Evolutionary conservation across 257 asterid species (phyloP).

Genomic region (Nyctanthes arbortristis): DNA sequence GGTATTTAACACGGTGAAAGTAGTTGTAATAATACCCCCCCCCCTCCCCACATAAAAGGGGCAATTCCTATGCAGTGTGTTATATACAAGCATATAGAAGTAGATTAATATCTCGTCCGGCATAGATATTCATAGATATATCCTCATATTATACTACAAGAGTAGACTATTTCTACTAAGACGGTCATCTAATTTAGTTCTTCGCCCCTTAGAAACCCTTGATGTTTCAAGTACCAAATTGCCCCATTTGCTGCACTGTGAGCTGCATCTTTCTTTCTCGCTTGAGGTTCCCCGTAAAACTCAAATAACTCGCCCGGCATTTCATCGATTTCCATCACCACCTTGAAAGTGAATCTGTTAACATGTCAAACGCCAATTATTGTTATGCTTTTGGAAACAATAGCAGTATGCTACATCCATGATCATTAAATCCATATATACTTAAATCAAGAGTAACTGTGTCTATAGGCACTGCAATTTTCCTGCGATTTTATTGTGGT

Average conservation of each 20-base stretch:
- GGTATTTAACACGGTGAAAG: too few relatives aligned
- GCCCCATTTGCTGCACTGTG: slow-evolving; percentile 82
- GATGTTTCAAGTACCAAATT: slow-evolving; percentile 64
- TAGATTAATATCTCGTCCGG: too few relatives aligned
- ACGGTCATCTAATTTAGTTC: not conserved
- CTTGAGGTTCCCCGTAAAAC: slow-evolving; percentile 56
- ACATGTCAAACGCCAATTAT: not conserved
- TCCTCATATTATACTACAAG: too few relatives aligned
- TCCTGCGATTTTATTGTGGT: too few relatives aligned
- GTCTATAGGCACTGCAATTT: too few relatives aligned
- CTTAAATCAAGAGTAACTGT: too few relatives aligned
- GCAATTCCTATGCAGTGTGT: too few relatives aligned
- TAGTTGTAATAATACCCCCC: too few relatives aligned
- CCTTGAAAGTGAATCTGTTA: slow-evolving; percentile 66
- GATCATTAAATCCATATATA: too few relatives aligned
- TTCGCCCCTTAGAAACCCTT: slow-evolving; percentile 48
- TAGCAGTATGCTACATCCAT: not conserved
- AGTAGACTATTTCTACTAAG: not conserved
- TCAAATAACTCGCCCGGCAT: slow-evolving; percentile 41
- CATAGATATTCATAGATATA: too few relatives aligned
- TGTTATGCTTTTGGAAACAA: slow-evolving; percentile 9
- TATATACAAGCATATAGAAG: too few relatives aligned
- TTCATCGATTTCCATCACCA: slow-evolving; percentile 57
- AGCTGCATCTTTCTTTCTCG: slow-evolving; percentile 76
- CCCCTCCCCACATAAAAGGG: too few relatives aligned